phyloP scores from a whole-genome alignment of 139 green algal species.

The Chlamydomonas incerta region DNA sequence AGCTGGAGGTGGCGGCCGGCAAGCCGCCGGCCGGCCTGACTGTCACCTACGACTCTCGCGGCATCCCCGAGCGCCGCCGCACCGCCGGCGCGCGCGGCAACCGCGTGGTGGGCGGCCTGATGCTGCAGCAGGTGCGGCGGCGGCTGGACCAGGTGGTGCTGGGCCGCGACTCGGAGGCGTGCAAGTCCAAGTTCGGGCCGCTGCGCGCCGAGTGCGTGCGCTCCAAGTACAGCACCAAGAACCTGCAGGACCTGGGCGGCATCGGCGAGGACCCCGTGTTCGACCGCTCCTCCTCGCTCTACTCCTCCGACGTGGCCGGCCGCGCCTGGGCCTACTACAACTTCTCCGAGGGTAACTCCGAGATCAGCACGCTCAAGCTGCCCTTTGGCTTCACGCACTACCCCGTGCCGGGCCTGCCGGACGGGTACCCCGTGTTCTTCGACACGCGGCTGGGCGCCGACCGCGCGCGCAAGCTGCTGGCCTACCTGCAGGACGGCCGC shows the following conservation, averaged over 20 bases:
- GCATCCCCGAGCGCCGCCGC: neutral
- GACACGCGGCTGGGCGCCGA: constrained; percentile 7
- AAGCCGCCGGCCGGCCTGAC: constrained; percentile 2
- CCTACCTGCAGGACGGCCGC: constrained; percentile 43
- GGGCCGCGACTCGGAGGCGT: neutral
- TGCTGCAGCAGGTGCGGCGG: constrained; percentile 50
- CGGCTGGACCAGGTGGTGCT: constrained; percentile 1
- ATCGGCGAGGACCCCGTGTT: constrained; percentile 50
- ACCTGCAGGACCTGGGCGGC: constrained; percentile 11
- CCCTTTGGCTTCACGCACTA: constrained; percentile 55
- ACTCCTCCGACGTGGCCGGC: constrained; percentile 15
- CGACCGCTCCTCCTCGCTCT: constrained; percentile 22
- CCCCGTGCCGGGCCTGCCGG: constrained; percentile 50
- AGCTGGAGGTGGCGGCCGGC: constrained; percentile 16
- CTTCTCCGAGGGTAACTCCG: constrained; percentile 33
- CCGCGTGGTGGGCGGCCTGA: constrained; percentile 46
- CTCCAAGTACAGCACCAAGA: neutral
- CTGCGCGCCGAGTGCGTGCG: constrained; percentile 7
- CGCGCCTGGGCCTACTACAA: constrained; percentile 45
- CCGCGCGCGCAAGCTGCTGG: constrained; percentile 28
- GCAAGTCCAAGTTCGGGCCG: neutral
- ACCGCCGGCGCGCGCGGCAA: constrained; percentile 17
- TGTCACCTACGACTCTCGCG: neutral
- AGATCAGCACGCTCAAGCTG: constrained; percentile 5
- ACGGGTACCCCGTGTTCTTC: constrained; percentile 52